phyloP scores from a whole-genome alignment of 2,329 filamentous ascomycete genomes.

The Pseudocercospora cruenta region DNA sequence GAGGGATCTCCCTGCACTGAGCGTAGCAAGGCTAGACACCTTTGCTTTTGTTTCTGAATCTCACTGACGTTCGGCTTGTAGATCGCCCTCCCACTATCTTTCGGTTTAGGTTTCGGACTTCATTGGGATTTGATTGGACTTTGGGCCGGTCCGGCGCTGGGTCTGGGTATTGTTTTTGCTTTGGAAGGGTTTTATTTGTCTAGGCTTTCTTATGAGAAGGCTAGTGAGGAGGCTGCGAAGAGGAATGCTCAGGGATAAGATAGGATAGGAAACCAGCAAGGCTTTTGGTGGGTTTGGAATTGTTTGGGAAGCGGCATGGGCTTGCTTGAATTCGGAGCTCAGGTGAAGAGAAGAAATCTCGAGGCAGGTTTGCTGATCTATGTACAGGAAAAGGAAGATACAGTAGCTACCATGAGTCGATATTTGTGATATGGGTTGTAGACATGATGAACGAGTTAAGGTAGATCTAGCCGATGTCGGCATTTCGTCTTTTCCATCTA shows the following conservation, averaged over 20 bases:
- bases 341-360: neutral
- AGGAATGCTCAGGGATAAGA: constrained; percentile 50
- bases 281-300: neutral
- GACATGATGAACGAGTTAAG: neutral
- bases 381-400: neutral
- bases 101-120: constrained; percentile 75
- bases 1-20: neutral
- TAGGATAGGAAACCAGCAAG: neutral
- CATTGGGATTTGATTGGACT: constrained; percentile 78
- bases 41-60: too few species aligned
- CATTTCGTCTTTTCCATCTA: neutral
- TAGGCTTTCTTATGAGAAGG: constrained; percentile 59
- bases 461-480: neutral
- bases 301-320: neutral
- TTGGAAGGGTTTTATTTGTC: constrained; percentile 63
- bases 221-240: constrained; percentile 62
- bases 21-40: too few species aligned
- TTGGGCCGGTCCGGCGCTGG: constrained; percentile 69
- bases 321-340: too few species aligned
- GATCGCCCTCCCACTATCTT: constrained; percentile 80
- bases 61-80: constrained; percentile 17
- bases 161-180: constrained; percentile 62
- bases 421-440: neutral
- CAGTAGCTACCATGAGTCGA: neutral
- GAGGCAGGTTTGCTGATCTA: neutral